phyloP scores from a whole-genome alignment of 2,329 filamentous ascomycete species.

The Ceratocystis variospora region DNA sequence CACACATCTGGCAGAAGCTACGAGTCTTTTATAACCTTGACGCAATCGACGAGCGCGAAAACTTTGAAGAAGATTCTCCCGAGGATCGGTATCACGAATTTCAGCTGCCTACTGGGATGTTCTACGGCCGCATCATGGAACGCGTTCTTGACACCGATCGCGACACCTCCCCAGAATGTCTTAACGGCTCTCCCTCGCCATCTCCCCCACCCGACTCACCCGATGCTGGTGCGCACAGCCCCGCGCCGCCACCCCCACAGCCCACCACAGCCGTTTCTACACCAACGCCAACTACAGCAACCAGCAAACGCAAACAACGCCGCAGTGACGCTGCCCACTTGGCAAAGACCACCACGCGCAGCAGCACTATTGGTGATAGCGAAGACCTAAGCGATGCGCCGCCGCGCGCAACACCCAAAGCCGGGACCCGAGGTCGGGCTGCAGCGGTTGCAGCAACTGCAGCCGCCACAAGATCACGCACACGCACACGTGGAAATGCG shows the following conservation, averaged over 20 bases:
- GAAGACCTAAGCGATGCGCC: conserved; percentile 34
- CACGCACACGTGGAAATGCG: conserved; percentile 21
- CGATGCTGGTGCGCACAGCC: neutral
- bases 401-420: conserved; percentile 27
- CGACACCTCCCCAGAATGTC: conserved; percentile 13
- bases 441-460: neutral
- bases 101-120: conserved; percentile 38
- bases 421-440: neutral
- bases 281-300: conserved; percentile 19
- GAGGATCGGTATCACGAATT: conserved; percentile 54
- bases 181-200: conserved; percentile 21
- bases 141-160: conserved; percentile 24
- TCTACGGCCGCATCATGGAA: conserved; percentile 30
- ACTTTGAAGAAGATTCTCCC: conserved; percentile 46
- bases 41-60: conserved; percentile 72
- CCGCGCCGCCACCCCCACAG: neutral
- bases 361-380: conserved; percentile 40
- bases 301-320: conserved; percentile 24
- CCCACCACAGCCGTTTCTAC: neutral
- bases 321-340: neutral
- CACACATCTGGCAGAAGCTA: conserved; percentile 84
- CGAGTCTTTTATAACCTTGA: conserved; percentile 71
- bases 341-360: conserved; percentile 17
- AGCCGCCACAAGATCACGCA: conserved; percentile 25
- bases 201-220: conserved; percentile 22